Conservation (phyloP, 345 rosid genomes). For the Rubroshorea leprosula region DNA sequence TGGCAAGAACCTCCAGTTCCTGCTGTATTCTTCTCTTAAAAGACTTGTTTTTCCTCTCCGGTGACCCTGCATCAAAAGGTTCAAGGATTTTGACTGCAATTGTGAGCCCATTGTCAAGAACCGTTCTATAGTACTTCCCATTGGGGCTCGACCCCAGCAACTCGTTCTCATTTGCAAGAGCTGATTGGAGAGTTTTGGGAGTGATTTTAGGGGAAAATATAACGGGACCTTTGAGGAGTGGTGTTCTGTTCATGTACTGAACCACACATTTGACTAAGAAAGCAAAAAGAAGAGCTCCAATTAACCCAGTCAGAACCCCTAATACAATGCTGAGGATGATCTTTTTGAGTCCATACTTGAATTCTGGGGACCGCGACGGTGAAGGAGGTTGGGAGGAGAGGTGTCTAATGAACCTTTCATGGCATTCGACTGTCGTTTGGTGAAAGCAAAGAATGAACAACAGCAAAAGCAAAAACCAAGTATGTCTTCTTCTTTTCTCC, state of each 20-base stretch:
- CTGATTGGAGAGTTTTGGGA: slow-evolving; percentile 61
- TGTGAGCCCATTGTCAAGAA: slow-evolving; percentile 69
- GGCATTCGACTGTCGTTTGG: slow-evolving; percentile 38
- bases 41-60: slow-evolving; percentile 47
- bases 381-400: slow-evolving; percentile 36
- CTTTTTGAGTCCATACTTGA: slow-evolving; percentile 42
- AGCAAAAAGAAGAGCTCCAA: slow-evolving; percentile 51
- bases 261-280: slow-evolving; percentile 44
- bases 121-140: slow-evolving; percentile 67
- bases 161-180: slow-evolving; percentile 58
- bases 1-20: slow-evolving; percentile 74
- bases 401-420: slow-evolving; percentile 38
- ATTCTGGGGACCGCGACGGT: slow-evolving; percentile 35
- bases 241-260: slow-evolving; percentile 64
- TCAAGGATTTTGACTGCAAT: slow-evolving; percentile 71
- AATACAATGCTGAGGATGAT: slow-evolving; percentile 47
- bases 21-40: slow-evolving; percentile 70
- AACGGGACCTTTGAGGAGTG: slow-evolving; percentile 90
- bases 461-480: slow-evolving; percentile 28
- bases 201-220: slow-evolving; percentile 75
- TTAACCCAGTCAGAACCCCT: slow-evolving; percentile 62
- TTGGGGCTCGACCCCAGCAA: slow-evolving; percentile 71
- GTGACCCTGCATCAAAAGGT: slow-evolving; percentile 50
- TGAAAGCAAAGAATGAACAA: slow-evolving; percentile 32
- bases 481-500: slow-evolving; percentile 38